A percentile compares a stretch with the other conserved stretches of the same genome.
phyloP scores from a whole-genome alignment of 2,329 filamentous ascomycete species.

The Aphanocladium album region DNA sequence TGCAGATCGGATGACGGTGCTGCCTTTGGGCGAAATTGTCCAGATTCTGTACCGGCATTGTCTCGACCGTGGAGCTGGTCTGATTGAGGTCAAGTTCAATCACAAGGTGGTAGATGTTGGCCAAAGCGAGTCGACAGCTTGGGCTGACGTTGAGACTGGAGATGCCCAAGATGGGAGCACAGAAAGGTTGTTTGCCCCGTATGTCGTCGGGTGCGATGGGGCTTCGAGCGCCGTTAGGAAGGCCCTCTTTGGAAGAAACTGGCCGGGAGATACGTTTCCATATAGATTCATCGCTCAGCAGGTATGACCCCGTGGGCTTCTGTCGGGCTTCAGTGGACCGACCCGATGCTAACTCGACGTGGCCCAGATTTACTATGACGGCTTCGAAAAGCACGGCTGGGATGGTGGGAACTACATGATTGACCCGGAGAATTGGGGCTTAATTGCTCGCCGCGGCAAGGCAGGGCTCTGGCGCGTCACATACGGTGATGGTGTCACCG shows the following conservation, averaged over 20 bases:
- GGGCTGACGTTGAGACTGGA: neutral
- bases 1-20: neutral
- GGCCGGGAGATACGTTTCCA: neutral
- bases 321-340: neutral
- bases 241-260: neutral
- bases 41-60: neutral
- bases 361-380: slow-evolving; percentile 35
- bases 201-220: neutral
- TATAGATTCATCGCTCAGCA: neutral
- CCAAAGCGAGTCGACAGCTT: neutral
- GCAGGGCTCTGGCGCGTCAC: slow-evolving; percentile 49
- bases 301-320: neutral
- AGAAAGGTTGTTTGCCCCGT: neutral
- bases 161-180: neutral
- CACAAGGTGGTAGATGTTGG: neutral
- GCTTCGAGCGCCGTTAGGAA: neutral
- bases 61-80: neutral
- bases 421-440: slow-evolving; percentile 47
- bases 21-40: neutral
- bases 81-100: neutral
- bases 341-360: slow-evolving; percentile 5
- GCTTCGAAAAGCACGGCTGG: slow-evolving; percentile 38
- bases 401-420: slow-evolving; percentile 47
- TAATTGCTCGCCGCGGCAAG: slow-evolving; percentile 44
- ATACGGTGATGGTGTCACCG: slow-evolving; percentile 43